phyloP scores from a whole-genome alignment of 805 yeast species.

The Candida ulmi region DNA sequence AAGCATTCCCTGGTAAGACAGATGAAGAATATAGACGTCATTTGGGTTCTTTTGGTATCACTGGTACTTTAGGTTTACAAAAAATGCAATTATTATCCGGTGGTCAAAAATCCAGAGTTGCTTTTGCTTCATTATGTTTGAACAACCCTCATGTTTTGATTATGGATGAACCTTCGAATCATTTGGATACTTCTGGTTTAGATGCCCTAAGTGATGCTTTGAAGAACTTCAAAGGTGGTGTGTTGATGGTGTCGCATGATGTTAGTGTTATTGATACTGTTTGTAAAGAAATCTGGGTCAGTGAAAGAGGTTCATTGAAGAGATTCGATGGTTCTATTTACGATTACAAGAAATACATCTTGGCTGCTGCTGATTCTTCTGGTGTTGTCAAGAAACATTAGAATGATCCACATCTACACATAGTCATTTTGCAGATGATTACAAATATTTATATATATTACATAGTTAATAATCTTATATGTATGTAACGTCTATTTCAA shows the following conservation, averaged over 20 bases:
- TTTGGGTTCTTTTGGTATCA: conserved; percentile 94
- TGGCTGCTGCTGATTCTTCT: conserved; percentile 66
- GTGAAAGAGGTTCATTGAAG: conserved; percentile 77
- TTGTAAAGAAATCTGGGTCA: conserved; percentile 93
- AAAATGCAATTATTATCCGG: conserved; percentile 88
- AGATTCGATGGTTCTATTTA: conserved; percentile 78
- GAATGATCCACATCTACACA: neutral
- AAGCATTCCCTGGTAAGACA: conserved; percentile 83
- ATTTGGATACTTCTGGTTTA: conserved; percentile 95
- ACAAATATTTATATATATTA: no score
- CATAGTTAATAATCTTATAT: no score
- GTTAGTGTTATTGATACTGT: conserved; percentile 84
- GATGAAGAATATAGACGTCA: conserved; percentile 97
- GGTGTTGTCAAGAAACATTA: conserved; percentile 92
- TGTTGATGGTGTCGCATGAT: conserved; percentile 97
- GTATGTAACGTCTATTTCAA: conserved; percentile 44
- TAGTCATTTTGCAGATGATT: no score
- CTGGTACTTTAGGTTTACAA: conserved; percentile 89
- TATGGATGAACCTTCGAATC: conserved; percentile 97
- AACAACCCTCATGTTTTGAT: conserved; percentile 86
- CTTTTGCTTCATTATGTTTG: conserved; percentile 92
- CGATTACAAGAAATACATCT: conserved; percentile 85
- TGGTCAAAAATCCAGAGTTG: conserved; percentile 98
- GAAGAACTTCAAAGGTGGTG: conserved; percentile 87
- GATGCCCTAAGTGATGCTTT: conserved; percentile 93